Conservation (phyloP, 768 basidiomycete species). For the Pleurotus eryngii region DNA sequence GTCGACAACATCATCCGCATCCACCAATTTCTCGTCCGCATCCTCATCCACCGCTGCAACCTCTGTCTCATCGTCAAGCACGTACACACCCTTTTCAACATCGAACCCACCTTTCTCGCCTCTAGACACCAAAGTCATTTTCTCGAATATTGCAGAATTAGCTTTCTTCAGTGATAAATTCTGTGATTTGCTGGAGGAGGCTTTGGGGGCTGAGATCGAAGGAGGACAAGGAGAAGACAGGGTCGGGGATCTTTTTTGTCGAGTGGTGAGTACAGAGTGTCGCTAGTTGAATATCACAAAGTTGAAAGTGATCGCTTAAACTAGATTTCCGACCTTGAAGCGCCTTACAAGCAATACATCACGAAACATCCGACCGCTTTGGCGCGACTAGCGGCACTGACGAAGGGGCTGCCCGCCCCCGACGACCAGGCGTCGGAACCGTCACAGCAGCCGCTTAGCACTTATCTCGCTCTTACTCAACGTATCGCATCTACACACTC, state of each 20-base stretch:
- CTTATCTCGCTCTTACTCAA: slow-evolving; percentile 67
- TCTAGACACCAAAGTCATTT: slow-evolving; percentile 70
- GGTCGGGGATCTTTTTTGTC: slow-evolving; percentile 69
- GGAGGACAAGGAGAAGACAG: slow-evolving; percentile 66
- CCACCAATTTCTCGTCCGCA: slow-evolving; percentile 49
- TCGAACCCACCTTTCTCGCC: slow-evolving; percentile 60
- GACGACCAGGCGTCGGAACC: slow-evolving; percentile 32
- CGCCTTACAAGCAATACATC: slow-evolving; percentile 77
- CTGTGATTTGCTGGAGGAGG: slow-evolving; percentile 59
- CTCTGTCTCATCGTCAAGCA: slow-evolving; percentile 45
- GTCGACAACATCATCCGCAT: slow-evolving; percentile 36
- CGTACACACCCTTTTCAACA: slow-evolving; percentile 15
- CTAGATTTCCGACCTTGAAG: slow-evolving; percentile 68
- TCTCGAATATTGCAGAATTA: slow-evolving; percentile 73
- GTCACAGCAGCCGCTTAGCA: slow-evolving; percentile 53
- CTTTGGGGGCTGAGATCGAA: slow-evolving; percentile 59
- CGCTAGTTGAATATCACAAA: background rate
- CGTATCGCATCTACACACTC: slow-evolving; percentile 67
- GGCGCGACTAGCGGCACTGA: slow-evolving; percentile 67
- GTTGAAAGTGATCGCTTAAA: background rate
- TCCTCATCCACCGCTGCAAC: slow-evolving; percentile 48
- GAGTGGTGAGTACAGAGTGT: slow-evolving; percentile 47
- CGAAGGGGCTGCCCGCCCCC: slow-evolving; percentile 15
- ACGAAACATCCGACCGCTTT: slow-evolving; percentile 71
- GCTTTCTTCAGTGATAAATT: slow-evolving; percentile 70